A percentile compares a stretch with the other conserved stretches of the same genome.
phyloP scores from a whole-genome alignment of 1,139 yeast genomes.

The Hemisphaericaspora xylanilytica region DNA sequence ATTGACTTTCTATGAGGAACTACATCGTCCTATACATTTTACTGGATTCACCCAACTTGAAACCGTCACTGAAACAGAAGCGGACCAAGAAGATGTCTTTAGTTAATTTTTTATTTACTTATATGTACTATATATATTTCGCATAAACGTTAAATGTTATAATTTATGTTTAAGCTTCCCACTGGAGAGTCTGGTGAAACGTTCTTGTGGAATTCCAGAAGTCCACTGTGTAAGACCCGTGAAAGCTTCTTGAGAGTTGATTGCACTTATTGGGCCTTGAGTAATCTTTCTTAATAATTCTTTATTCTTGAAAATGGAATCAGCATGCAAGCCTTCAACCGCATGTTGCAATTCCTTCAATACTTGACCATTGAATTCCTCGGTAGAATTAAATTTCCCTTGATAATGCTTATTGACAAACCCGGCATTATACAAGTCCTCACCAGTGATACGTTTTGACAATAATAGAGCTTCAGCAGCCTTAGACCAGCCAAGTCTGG shows the following conservation, averaged over 20 bases:
- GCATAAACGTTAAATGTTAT: slow-evolving; percentile 2
- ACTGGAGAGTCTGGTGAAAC: slow-evolving; percentile 55
- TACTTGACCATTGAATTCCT: slow-evolving; percentile 57
- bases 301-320: slow-evolving; percentile 63
- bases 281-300: slow-evolving; percentile 50
- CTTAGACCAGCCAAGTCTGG: slow-evolving; percentile 69
- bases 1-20: slow-evolving; percentile 73
- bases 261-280: slow-evolving; percentile 42
- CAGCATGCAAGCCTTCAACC: slow-evolving; percentile 51
- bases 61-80: slow-evolving; percentile 54
- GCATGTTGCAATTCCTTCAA: slow-evolving; percentile 45
- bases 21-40: slow-evolving; percentile 89
- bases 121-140: slow-evolving; percentile 2
- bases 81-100: slow-evolving; percentile 71
- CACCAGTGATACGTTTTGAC: slow-evolving; percentile 62
- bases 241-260: slow-evolving; percentile 63
- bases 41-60: slow-evolving; percentile 69
- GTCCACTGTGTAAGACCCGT: slow-evolving; percentile 70
- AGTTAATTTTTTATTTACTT: slow-evolving; percentile 27
- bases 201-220: slow-evolving; percentile 67
- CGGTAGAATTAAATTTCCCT: slow-evolving; percentile 46
- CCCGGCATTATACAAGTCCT: slow-evolving; percentile 55
- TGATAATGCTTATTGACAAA: slow-evolving; percentile 54
- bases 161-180: slow-evolving; percentile 64
- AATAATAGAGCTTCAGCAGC: slow-evolving; percentile 73